A percentile compares a stretch with the other conserved stretches of the same genome.
Evolutionary conservation across 371 early-diverging fungal genomes (phyloP).

Genomic region (Dipsacomyces acuminosporus): DNA sequence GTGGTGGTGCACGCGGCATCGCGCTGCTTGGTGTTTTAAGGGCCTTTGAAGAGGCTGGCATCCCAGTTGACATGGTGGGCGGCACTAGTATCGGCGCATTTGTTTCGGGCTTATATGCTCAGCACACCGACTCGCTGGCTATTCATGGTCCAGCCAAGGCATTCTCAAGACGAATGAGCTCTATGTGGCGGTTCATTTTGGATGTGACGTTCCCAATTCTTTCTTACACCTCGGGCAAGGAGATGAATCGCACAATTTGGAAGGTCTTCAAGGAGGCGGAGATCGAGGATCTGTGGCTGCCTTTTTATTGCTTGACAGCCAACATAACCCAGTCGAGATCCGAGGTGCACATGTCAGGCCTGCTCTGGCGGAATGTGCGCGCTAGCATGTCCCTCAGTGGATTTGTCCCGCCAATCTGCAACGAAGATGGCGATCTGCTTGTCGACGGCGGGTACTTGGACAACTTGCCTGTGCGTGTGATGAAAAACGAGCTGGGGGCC

Average conservation of each 20-base stretch:
- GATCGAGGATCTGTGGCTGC: constrained; percentile 98
- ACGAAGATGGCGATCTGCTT: constrained; percentile 86
- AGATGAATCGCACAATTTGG: constrained; percentile 95
- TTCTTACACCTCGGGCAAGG: constrained; percentile 87
- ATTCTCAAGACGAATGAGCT: constrained; percentile 77
- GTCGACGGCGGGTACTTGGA: constrained; percentile 99
- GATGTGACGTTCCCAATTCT: constrained; percentile 97
- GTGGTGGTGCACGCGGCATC: constrained; percentile 99
- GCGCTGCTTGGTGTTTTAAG: constrained; percentile 95
- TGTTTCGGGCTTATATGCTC: constrained; percentile 94
- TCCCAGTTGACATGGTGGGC: constrained; percentile 98
- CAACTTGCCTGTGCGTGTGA: constrained; percentile 95
- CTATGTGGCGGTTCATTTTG: constrained; percentile 83
- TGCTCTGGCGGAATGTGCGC: constrained; percentile 96
- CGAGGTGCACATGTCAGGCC: constrained; percentile 88
- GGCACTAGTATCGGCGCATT: constrained; percentile 98
- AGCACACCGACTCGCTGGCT: constrained; percentile 80
- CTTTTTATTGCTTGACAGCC: constrained; percentile 95
- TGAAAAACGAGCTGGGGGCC: constrained; percentile 83
- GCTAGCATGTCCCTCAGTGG: constrained; percentile 99
- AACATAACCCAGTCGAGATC: constrained; percentile 94
- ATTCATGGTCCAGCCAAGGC: constrained; percentile 82
- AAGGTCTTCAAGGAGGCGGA: constrained; percentile 87
- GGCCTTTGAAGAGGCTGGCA: constrained; percentile 97
- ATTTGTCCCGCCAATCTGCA: constrained; percentile 92